These are phyloP conservation scores for Backusella liffmaniae DNA, from an alignment of 192 early-diverging fungal genomes.

Conservation along the genomic window DNA sequence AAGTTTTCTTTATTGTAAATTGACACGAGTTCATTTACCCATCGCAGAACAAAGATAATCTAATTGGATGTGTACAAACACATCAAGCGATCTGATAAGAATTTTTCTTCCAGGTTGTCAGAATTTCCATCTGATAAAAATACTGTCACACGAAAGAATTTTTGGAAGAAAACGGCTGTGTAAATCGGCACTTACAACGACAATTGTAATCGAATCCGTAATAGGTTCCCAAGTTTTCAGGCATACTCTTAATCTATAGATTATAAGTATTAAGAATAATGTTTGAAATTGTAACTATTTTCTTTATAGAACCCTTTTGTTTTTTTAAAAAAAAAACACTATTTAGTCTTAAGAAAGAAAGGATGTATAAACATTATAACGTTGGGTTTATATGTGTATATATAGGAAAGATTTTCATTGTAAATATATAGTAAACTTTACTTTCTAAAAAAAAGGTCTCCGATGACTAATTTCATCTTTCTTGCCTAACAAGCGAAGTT, in stretches of 20 bases:
- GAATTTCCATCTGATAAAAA: constrained; percentile 1
- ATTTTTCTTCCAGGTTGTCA: not conserved
- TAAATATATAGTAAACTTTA: not conserved
- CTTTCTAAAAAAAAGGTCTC: not conserved
- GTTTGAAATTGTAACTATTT: too few relatives aligned
- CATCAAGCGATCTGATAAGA: constrained; percentile 1
- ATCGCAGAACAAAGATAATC: not conserved
- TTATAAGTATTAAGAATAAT: too few relatives aligned
- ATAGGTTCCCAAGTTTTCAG: too few relatives aligned
- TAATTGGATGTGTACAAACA: not conserved
- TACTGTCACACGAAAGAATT: not conserved
- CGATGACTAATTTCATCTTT: not conserved
- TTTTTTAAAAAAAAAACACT: too few relatives aligned
- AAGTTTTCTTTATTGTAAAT: not conserved
- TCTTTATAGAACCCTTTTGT: too few relatives aligned
- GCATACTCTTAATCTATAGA: too few relatives aligned
- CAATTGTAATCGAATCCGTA: too few relatives aligned
- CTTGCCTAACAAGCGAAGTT: not conserved
- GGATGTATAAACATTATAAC: too few relatives aligned
- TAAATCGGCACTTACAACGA: too few relatives aligned
- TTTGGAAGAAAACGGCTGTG: not conserved
- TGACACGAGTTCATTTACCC: not conserved
- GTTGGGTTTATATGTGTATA: too few relatives aligned
- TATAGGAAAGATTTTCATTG: too few relatives aligned
- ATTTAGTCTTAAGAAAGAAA: too few relatives aligned